A percentile compares a stretch with the other conserved stretches of the same genome.
These are phyloP conservation scores for Auricularia auricula-judae DNA, from an alignment of 768 basidiomycete genomes.

Conservation along the genomic window DNA sequence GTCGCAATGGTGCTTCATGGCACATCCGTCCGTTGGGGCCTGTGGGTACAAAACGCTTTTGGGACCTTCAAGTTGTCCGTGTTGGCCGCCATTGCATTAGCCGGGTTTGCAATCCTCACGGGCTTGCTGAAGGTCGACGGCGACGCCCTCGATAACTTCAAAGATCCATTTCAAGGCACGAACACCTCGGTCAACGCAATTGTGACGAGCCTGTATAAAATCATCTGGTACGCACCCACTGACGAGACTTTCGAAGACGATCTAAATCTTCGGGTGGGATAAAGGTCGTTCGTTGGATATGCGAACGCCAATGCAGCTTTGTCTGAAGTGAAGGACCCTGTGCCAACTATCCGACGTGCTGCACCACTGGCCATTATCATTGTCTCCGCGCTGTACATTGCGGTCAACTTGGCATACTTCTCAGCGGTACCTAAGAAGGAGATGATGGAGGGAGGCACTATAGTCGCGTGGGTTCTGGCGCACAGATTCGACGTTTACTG, in stretches of 20 bases:
- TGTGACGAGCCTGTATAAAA: constrained; percentile 52
- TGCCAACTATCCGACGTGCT: constrained; percentile 59
- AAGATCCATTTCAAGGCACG: constrained; percentile 35
- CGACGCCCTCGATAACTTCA: constrained; percentile 1
- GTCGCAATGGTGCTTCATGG: constrained; percentile 50
- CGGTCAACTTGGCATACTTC: constrained; percentile 65
- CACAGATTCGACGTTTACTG: neutral
- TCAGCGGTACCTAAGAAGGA: constrained; percentile 61
- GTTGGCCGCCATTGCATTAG: constrained; percentile 37
- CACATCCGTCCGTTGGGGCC: constrained; percentile 37
- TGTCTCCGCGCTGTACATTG: constrained; percentile 50
- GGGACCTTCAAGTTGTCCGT: constrained; percentile 52
- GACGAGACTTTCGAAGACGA: neutral
- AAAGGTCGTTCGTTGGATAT: constrained; percentile 48
- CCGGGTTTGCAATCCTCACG: constrained; percentile 31
- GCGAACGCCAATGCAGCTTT: constrained; percentile 66
- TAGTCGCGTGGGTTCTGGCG: constrained; percentile 46
- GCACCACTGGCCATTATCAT: constrained; percentile 53
- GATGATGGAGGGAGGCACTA: constrained; percentile 50
- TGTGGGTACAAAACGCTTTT: constrained; percentile 53
- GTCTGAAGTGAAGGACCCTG: constrained; percentile 58
- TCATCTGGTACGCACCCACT: constrained; percentile 45
- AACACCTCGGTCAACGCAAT: constrained; percentile 43
- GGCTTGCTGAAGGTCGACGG: constrained; percentile 1
- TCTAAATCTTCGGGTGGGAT: neutral